Evolutionary conservation across 352 stramenopile genomes (phyloP).

Genomic region (Pythium pyrilobum): DNA sequence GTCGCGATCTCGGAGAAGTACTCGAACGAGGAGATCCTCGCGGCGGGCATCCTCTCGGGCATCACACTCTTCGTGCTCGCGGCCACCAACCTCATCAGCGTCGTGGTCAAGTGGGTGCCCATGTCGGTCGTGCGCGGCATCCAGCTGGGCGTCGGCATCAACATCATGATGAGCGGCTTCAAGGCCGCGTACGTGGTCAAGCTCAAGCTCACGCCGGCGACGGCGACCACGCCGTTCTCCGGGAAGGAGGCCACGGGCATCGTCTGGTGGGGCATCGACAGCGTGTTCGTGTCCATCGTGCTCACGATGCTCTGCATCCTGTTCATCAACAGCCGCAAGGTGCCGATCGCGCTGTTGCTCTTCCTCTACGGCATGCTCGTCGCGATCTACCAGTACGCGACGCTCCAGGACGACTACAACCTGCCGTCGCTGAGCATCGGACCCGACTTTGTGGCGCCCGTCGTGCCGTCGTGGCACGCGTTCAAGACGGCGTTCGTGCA

Average conservation of each 20-base stretch:
- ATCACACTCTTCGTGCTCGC: slow-evolving; percentile 67
- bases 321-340: slow-evolving; percentile 51
- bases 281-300: slow-evolving; percentile 58
- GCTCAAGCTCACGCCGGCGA: slow-evolving; percentile 26
- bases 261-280: slow-evolving; percentile 63
- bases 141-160: slow-evolving; percentile 89
- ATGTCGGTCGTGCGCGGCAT: slow-evolving; percentile 87
- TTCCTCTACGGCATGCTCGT: slow-evolving; percentile 71
- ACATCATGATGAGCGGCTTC: slow-evolving; percentile 83
- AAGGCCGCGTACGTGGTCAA: slow-evolving; percentile 49
- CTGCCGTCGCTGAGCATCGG: slow-evolving; percentile 45
- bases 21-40: slow-evolving; percentile 70
- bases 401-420: slow-evolving; percentile 40
- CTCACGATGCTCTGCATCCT: slow-evolving; percentile 68
- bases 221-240: slow-evolving; percentile 18
- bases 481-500: slow-evolving; percentile 79
- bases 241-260: slow-evolving; percentile 24
- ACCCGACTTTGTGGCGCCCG: slow-evolving; percentile 50
- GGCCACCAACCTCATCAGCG: slow-evolving; percentile 86
- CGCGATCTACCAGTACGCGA: slow-evolving; percentile 52
- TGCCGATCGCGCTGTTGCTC: slow-evolving; percentile 58
- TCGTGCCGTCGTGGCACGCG: slow-evolving; percentile 46
- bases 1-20: slow-evolving; percentile 86
- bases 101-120: slow-evolving; percentile 87
- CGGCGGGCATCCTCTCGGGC: slow-evolving; percentile 84